Conservation (phyloP, 345 rosid genomes). For the Hevea brasiliensis region DNA sequence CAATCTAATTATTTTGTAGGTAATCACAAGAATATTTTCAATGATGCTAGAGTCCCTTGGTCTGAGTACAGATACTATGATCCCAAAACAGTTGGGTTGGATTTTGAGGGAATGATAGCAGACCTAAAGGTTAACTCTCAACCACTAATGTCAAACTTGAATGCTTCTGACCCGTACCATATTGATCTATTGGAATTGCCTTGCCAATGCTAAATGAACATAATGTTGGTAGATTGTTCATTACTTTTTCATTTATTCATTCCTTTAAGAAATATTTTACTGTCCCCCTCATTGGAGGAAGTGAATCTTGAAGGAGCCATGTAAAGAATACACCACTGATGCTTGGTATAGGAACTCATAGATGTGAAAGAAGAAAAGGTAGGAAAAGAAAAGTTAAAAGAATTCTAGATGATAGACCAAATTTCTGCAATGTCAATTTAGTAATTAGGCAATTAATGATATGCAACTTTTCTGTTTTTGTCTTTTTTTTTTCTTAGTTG, state of each 20-base stretch:
- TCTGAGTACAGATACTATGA: slow-evolving; percentile 94
- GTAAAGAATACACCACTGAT: background rate
- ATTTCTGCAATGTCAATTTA: background rate
- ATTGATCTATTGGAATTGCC: background rate
- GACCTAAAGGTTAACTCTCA: slow-evolving; percentile 70
- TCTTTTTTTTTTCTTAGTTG: background rate
- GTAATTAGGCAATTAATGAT: background rate
- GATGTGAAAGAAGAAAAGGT: background rate
- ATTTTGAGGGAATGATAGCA: slow-evolving; percentile 93
- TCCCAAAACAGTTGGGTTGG: slow-evolving; percentile 96
- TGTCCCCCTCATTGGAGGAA: background rate
- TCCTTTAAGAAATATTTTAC: background rate
- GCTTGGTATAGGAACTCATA: background rate
- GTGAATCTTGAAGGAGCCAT: background rate
- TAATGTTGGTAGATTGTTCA: background rate
- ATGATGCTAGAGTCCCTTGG: slow-evolving; percentile 96
- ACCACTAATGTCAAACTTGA: background rate
- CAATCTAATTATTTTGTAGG: slow-evolving; percentile 46
- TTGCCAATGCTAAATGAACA: background rate
- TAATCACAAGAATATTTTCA: slow-evolving; percentile 95
- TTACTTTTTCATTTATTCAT: background rate
- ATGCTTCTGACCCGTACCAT: background rate
- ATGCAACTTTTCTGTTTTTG: background rate
- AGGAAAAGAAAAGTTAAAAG: background rate
- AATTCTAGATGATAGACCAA: background rate